Evolutionary conservation across 768 basidiomycete genomes (phyloP).

Genomic region (Obba rivulosa): DNA sequence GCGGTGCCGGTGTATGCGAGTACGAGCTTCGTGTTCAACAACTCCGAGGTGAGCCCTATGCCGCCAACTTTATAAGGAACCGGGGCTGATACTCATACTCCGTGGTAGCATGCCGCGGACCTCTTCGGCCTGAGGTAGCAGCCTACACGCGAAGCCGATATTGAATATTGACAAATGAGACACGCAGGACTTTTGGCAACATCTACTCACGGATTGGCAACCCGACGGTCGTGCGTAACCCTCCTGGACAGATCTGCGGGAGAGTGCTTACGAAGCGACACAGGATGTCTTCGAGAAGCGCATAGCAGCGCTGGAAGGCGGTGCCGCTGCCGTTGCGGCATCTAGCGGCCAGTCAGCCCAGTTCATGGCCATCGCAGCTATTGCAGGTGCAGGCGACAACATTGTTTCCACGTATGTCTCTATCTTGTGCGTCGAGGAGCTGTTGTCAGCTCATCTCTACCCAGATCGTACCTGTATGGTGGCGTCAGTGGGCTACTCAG

Average conservation of each 20-base stretch:
- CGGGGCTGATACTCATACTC: too few relatives aligned
- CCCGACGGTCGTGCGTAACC: conserved; percentile 50
- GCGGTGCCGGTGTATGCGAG: conserved; percentile 76
- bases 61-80: too few relatives aligned
- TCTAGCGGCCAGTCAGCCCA: conserved; percentile 76
- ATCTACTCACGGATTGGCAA: conserved; percentile 69
- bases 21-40: conserved; percentile 70
- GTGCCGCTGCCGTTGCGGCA: conserved; percentile 67
- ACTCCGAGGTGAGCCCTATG: conserved; percentile 50
- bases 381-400: conserved; percentile 68
- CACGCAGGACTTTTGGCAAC: conserved; percentile 40
- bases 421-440: neutral
- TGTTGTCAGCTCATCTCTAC: neutral
- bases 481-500: conserved; percentile 38
- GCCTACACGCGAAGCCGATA: neutral
- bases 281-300: conserved; percentile 79
- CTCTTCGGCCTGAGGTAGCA: conserved; percentile 55
- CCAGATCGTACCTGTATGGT: conserved; percentile 61
- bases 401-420: conserved; percentile 63
- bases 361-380: conserved; percentile 60
- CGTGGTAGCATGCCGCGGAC: conserved; percentile 58
- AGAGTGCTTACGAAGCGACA: too few relatives aligned
- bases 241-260: neutral
- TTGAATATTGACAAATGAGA: neutral
- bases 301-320: conserved; percentile 75